Base-by-base conservation (phyloP, 305 asterid species). In the Solanum hybrid region DNA sequence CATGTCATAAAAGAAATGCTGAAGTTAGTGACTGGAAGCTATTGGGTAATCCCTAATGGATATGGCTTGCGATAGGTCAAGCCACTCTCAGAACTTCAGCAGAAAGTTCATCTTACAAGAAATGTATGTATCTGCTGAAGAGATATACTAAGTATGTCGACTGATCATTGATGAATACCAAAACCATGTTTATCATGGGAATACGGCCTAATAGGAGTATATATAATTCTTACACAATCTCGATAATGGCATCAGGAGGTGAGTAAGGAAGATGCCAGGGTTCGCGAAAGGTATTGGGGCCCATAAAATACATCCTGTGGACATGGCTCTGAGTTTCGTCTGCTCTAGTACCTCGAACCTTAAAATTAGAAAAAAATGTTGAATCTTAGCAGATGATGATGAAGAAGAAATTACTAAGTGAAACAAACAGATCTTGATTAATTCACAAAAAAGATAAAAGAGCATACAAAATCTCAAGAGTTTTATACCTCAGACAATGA, bases 231-330 rank as follows among this genome's bases (percentile, higher is more conserved):
- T 97, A 97, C 99, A 97, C 99, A 34, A 97, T 97, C 95, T 94
- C 97, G 90, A 95, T 92, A 91, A 97, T 95, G 88, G 98, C 98
- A 89, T 94, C 88, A 56, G 98, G 96, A 89, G 98, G 99, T 86
- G 98, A 96, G 93, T 96, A 97, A 85, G 98, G 97, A 91, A 97
- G 98, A 93, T 97, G 99, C 98, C 99, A 97, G 88, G 99, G 99
- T 95, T 95, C 99, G 90, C 99, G 94, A 92, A 97, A 97, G 66
- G 98, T 95, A 93, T 97, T 97, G 89, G 98, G 98, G 86, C 98
- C 99, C 98, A 96, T 96, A 93, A 97, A 97, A 92, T 95, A 97
- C 98, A 97, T 95, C 94, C 98, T 93, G 91, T 97, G 97, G 72
- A 97, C 98, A 92, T 97, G 99, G 92, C 94, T 95, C 91, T 96